Evolutionary conservation across 2,329 filamentous ascomycete species (phyloP).

Genomic region (Plectosphaerella plurivora): DNA sequence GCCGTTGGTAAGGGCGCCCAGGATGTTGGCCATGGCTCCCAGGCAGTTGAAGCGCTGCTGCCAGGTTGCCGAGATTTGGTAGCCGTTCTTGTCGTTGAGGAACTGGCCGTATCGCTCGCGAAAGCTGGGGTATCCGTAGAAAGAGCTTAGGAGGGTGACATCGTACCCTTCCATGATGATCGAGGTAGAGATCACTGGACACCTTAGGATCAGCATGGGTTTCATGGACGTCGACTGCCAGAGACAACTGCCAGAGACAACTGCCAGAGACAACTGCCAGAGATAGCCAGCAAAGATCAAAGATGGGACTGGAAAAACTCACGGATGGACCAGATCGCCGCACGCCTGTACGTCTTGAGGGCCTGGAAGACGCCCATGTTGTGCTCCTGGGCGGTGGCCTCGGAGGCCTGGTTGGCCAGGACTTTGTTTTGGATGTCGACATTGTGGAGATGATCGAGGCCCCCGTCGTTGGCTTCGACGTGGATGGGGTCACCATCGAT

Average conservation of each 20-base stretch:
- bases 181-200: conserved; percentile 33
- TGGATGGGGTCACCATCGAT: conserved; percentile 13
- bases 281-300: background rate
- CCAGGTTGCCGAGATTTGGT: conserved; percentile 46
- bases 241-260: too few relatives aligned
- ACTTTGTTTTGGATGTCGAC: conserved; percentile 30
- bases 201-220: conserved; percentile 33
- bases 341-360: conserved; percentile 33
- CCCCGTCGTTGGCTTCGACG: conserved; percentile 22
- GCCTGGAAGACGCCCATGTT: conserved; percentile 27
- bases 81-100: conserved; percentile 26
- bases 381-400: conserved; percentile 31
- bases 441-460: conserved; percentile 25
- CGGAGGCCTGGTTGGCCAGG: conserved; percentile 29
- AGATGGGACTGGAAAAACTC: conserved; percentile 10
- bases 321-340: conserved; percentile 36
- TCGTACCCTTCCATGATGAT: conserved; percentile 51
- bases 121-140: conserved; percentile 38
- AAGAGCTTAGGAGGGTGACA: conserved; percentile 38
- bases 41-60: conserved; percentile 41
- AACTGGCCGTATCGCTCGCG: conserved; percentile 34
- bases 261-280: too few relatives aligned
- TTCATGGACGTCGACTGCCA: conserved; percentile 3
- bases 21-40: conserved; percentile 28
- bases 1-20: conserved; percentile 36